Conservation (phyloP, 768 basidiomycete genomes). For the Ramaria rubella region DNA sequence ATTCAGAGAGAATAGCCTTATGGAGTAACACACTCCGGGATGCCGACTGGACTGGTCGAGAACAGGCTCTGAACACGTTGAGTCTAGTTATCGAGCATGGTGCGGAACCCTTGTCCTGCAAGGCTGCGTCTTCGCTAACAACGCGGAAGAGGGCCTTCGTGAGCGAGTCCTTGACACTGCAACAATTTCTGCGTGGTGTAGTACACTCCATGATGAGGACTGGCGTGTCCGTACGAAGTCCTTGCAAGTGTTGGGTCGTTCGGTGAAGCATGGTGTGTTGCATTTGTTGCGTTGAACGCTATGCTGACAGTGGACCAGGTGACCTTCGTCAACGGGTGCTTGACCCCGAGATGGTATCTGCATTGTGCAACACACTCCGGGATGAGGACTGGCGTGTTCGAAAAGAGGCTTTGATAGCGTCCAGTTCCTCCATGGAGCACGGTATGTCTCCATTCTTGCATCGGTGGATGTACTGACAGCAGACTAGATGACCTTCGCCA, state of each 20-base stretch:
- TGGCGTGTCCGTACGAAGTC: conserved; percentile 11
- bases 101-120: too few relatives aligned
- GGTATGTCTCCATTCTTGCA: neutral
- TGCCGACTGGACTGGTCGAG: neutral
- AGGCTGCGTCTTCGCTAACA: too few relatives aligned
- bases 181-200: too few relatives aligned
- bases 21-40: neutral
- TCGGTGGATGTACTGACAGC: neutral
- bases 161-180: too few relatives aligned
- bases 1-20: neutral
- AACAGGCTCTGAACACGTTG: neutral
- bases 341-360: neutral
- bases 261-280: too few relatives aligned
- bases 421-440: neutral
- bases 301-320: neutral
- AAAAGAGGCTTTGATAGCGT: neutral
- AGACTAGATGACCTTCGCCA: neutral
- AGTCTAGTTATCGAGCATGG: too few relatives aligned
- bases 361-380: neutral
- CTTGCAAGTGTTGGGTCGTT: too few relatives aligned
- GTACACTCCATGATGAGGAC: too few relatives aligned
- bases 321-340: neutral
- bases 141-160: too few relatives aligned
- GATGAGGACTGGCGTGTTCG: neutral
- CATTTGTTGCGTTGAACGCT: too few relatives aligned